phyloP scores from a whole-genome alignment of 495 filamentous ascomycete species.

The Tuber indicum region DNA sequence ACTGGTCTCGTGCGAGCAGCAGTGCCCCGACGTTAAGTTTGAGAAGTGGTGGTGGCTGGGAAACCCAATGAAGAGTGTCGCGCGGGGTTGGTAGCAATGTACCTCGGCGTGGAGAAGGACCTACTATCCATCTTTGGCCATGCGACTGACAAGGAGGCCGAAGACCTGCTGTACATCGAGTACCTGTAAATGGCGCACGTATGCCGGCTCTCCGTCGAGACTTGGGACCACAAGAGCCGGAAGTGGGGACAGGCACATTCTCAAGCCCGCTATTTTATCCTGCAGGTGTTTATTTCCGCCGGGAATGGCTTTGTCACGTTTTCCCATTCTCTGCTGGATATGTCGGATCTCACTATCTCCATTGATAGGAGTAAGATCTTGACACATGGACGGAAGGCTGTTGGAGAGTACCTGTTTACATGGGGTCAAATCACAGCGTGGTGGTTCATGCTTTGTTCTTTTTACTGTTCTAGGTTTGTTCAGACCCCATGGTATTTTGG shows the following conservation, averaged over 20 bases:
- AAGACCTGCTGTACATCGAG: constrained; percentile 73
- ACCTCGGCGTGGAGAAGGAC: constrained; percentile 76
- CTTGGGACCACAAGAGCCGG: constrained; percentile 50
- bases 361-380: constrained; percentile 81
- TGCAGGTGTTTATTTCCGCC: constrained; percentile 74
- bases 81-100: constrained; percentile 80
- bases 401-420: constrained; percentile 81
- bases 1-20: too few relatives aligned
- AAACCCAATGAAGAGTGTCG: constrained; percentile 82
- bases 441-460: too few relatives aligned
- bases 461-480: too few relatives aligned
- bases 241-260: constrained; percentile 97
- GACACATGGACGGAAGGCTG: constrained; percentile 60
- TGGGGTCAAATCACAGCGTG: too few relatives aligned
- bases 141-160: constrained; percentile 62
- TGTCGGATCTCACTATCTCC: constrained; percentile 70
- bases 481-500: too few relatives aligned
- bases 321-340: constrained; percentile 63
- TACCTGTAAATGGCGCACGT: constrained; percentile 92
- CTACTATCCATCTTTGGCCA: constrained; percentile 88
- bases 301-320: constrained; percentile 77
- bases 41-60: too few relatives aligned
- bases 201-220: constrained; percentile 71
- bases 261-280: constrained; percentile 87
- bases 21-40: too few relatives aligned